Percentiles rank a stretch among this genome's conserved stretches.
These are phyloP conservation scores for Colletotrichum sp. DNA, from an alignment of 2,329 filamentous ascomycete species.

Conservation along the genomic window DNA sequence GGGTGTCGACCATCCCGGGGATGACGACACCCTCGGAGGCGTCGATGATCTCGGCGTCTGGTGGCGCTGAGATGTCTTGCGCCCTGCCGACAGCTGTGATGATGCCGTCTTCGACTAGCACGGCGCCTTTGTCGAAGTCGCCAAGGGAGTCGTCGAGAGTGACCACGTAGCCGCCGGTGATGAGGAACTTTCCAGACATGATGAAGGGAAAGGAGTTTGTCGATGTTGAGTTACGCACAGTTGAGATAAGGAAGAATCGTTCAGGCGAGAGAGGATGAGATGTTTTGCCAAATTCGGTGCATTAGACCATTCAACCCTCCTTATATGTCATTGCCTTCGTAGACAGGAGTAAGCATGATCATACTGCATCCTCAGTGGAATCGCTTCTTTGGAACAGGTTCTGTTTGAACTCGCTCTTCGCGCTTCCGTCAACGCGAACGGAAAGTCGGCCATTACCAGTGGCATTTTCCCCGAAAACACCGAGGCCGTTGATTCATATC, in stretches of 20 bases:
- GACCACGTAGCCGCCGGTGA: not conserved
- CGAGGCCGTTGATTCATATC: not conserved
- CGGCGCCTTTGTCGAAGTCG: not conserved
- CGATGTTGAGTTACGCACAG: not conserved
- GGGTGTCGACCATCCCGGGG: not conserved
- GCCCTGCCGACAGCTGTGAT: not conserved
- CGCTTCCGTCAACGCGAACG: not conserved
- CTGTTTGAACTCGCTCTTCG: not conserved
- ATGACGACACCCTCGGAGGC: not conserved
- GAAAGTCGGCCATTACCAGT: not conserved
- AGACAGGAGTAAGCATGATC: not conserved
- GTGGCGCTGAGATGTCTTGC: not conserved
- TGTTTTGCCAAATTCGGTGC: not conserved
- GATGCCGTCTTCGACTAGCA: not conserved
- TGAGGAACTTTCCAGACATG: not conserved
- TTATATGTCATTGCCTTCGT: not conserved
- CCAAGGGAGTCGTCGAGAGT: not conserved
- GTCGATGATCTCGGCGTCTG: not conserved
- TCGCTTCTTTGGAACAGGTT: not conserved
- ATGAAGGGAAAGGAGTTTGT: not conserved
- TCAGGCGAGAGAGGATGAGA: not conserved
- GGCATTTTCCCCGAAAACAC: not conserved
- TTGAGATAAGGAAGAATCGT: not conserved
- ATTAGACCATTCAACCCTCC: not conserved
- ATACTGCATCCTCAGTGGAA: not conserved